Base-by-base conservation (phyloP, 164 flowering plant species). In the Chimonanthus salicifolius region DNA sequence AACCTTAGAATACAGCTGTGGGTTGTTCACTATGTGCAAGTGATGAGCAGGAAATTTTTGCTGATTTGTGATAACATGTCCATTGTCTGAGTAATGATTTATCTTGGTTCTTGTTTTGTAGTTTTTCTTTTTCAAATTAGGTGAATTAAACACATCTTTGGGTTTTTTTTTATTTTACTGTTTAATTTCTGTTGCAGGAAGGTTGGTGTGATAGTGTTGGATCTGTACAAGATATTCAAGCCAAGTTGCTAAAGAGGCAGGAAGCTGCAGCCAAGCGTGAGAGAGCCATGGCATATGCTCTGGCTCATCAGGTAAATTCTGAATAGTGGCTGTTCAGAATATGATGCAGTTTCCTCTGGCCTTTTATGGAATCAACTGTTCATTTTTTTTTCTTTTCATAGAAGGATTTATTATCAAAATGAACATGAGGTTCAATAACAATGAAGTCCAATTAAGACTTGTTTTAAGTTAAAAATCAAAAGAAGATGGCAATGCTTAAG, bases 221-320 rank as follows among this genome's bases (percentile, higher is more conserved):
- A 68, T 92, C 99, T 76, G 98, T 95, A 71, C 91, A 92, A 82
- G 80, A 93, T 67, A 90, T 95, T 82, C 99, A 93, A 79, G 72
- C 92, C 70, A 95, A 92, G 84, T 82, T 92, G 80, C 76, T 90
- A 58, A 95, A 95, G 84, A 87, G 99, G 81, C 95, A 95, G 82
- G 98, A 95, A 75, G 99, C 99, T 67, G 99, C 99, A 46, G 98
- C 94, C 72, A 95, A 93, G 84, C 97, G 99, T 75, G 99, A 95
- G 85, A 93, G 99, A 82, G 97, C 99, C 64, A 92, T 88, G 98
- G 99, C 99, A n/a, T 95, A 95, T 87, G 99, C 98, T 65, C 77
- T 93, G 75, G 86, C 99, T 74, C 93, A 92, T 85, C 99, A 95
- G 94, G 99, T 95, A 79, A 81, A 11, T 4, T 16, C 45, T 65